Evolutionary conservation across 768 basidiomycete genomes (phyloP), one percentile per base, ranked within the genome.

Genomic region (Rubroboletus pulcherrimus): DNA sequence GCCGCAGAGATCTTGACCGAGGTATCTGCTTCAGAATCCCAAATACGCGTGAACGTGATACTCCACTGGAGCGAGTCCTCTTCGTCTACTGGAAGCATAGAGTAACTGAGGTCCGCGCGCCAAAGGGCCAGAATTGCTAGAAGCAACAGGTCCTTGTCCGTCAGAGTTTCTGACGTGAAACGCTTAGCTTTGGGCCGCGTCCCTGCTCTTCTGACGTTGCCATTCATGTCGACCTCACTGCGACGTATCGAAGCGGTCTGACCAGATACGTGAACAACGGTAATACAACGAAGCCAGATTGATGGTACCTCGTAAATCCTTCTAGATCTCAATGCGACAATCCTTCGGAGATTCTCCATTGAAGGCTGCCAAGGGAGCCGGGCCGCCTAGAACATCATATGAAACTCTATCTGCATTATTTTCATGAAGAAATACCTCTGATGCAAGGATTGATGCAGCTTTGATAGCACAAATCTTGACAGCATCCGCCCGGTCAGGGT

Each of bases 401-500:
- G 12, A 62, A 58, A 35, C 29, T 29, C 35, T 26, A 43, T 53
- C 24, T 41, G 31, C 34, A 48, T 38, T 6, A 14, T 29, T n/a
- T 44, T 31, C 45, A 54, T 26, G 21, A 26, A 49, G 8, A 62
- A 73, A 54, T 63, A 85, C 87, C 75, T 94, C 91, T 50, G 82
- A 77, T 7, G 79, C 74, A 33, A 93, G 66, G 0, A 84, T 88
- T 39, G 89, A 70, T 61, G 81, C 85, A 3, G 92, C 89, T 58
- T 86, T 84, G 51, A 93, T 77, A 2, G 80, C 92, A 55, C 83
- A 82, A 11, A 87, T 81, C 74, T 93, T 93, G 61, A 91, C 82
- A 2, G 87, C 86, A 26, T 92, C 89, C 1, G 89, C 87, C 31
- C 87, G 81, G 62, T 91, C 88, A 9, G 91, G 83, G 53, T 87